Conservation (phyloP, 306 rosid genomes). For the Sechiopsis laciniata region DNA sequence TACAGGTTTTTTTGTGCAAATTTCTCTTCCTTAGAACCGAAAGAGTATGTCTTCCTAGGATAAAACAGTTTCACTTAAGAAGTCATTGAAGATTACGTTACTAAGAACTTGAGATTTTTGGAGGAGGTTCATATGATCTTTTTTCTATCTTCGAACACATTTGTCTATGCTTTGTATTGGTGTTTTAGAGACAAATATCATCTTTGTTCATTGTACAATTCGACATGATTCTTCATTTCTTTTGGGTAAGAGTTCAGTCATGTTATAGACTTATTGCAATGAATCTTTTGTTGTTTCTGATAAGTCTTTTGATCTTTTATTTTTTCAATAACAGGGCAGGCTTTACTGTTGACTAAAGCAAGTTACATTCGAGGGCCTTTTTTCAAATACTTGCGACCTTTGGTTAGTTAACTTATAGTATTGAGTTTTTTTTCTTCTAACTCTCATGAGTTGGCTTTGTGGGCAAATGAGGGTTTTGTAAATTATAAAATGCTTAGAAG, state of each 20-base stretch:
- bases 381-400: not conserved
- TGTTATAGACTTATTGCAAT: not conserved
- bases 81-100: not conserved
- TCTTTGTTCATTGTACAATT: not conserved
- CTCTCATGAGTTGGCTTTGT: too few species aligned
- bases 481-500: too few species aligned
- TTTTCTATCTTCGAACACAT: not conserved
- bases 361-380: not conserved
- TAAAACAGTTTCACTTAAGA: not conserved
- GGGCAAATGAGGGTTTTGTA: too few species aligned
- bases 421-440: not conserved
- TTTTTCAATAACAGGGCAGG: not conserved
- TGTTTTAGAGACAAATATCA: not conserved
- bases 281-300: slow-evolving; percentile 8
- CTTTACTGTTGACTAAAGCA: slow-evolving; percentile 1
- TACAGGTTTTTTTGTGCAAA: not conserved
- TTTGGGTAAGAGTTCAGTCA: not conserved
- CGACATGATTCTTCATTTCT: not conserved
- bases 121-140: not conserved
- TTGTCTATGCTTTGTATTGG: not conserved
- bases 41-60: not conserved
- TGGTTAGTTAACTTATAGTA: slow-evolving; percentile 9
- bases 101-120: not conserved
- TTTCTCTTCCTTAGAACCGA: not conserved
- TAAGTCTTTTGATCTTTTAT: not conserved